Base-by-base conservation (phyloP, 345 rosid species). In the Litchi chinensis region DNA sequence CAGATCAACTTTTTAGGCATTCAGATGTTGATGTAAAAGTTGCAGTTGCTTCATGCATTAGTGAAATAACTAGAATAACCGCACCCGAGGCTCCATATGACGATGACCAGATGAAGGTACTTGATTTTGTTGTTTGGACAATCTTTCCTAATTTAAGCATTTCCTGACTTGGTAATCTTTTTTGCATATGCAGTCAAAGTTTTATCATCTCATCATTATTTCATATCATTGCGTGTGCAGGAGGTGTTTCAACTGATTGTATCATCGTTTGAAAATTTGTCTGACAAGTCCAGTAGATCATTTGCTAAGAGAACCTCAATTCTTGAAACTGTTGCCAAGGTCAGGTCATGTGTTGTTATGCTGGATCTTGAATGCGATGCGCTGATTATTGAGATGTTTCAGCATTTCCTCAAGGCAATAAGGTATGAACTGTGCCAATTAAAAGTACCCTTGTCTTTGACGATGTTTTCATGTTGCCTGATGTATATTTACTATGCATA, bases 61-160 rank as follows among this genome's bases (percentile, higher is more conserved):
- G 97, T 81, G 99, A 97, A 89, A 92, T 94, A 80, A 97, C 97
- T 19, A 89, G 99, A 87, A 97, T 97, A 76, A 97, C 98, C 64
- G 99, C 99, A 32, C 99, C 99, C 0, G 99, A 97, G 9, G 98
- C 98, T 80, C 99, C 99, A 21, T 97, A 90, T 79, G 93, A 87
- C 26, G 98, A 97, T 87, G 98, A 93, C 0, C 84, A 82, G 81
- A 94, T 97, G 99, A 97, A 85, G 95, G 99, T 97, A 79, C 37
- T 65, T 65, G 57, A 19, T 56, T 66, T 65, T 26, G 73, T 10
- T 24, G 8, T 57, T 68, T 66, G 70, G 43, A 70, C 1, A 8
- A 19, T 22, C 40, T 37, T 18, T 41, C 9, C 54, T 40, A 18
- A 43, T 22, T 37, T 40, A 67, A 28, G 5, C 43, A 12, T 26